A percentile compares a stretch with the other conserved stretches of the same genome.
Conservation (phyloP, 331 rosid genomes). For the Saraca asoca region DNA sequence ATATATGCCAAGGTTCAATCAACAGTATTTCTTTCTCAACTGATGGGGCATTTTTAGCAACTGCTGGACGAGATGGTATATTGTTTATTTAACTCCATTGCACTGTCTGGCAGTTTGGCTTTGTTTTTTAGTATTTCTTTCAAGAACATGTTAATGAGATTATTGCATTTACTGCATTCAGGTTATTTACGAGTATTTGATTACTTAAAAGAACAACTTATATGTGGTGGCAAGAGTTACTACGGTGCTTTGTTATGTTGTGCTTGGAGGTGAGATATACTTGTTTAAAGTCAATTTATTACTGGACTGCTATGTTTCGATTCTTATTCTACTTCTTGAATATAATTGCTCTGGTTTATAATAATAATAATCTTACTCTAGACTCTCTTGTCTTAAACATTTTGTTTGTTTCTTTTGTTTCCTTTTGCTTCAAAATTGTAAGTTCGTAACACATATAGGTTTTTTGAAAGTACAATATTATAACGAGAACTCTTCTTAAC, state of each 20-base stretch:
- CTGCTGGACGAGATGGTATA: conserved; percentile 96
- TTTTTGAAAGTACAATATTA: conserved; percentile 30
- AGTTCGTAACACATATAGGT: too few relatives aligned
- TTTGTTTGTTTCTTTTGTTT: background rate
- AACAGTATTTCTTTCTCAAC: conserved; percentile 82
- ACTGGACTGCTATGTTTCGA: conserved; percentile 27
- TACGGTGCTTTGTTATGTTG: conserved; percentile 96
- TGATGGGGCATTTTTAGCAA: conserved; percentile 80
- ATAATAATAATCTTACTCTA: background rate
- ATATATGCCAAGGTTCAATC: conserved; percentile 87
- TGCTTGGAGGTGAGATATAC: conserved; percentile 81
- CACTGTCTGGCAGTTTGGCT: conserved; percentile 13
- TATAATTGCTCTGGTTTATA: background rate
- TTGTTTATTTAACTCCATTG: conserved; percentile 24
- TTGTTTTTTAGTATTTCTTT: conserved; percentile 17
- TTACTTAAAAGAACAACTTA: conserved; percentile 79
- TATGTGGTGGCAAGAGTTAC: conserved; percentile 98
- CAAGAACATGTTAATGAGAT: conserved; percentile 11
- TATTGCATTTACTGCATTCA: conserved; percentile 43
- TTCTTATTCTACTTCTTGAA: conserved; percentile 24
- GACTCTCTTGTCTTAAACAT: background rate
- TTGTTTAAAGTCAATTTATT: conserved; percentile 33
- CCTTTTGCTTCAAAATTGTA: background rate
- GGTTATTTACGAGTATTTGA: conserved; percentile 96
- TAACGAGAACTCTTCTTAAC: conserved; percentile 33